A percentile compares a stretch with the other conserved stretches of the same genome.
These are phyloP conservation scores for Penicillium verrucosum DNA, from an alignment of 2,329 filamentous ascomycete species.

Conservation along the genomic window DNA sequence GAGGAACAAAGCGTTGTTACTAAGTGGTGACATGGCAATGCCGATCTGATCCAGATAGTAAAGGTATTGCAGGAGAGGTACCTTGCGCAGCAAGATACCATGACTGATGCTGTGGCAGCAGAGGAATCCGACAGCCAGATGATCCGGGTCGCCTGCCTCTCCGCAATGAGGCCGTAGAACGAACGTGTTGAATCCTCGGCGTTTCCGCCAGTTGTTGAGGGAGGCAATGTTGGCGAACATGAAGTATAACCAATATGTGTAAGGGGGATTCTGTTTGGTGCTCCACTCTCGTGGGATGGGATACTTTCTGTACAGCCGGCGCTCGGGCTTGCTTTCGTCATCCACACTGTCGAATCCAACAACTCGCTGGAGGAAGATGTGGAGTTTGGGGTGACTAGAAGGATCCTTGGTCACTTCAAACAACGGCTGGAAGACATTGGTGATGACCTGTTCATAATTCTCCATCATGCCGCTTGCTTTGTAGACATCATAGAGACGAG, in stretches of 20 bases:
- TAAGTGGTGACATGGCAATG: slow-evolving; percentile 98
- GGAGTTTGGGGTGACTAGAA: slow-evolving; percentile 81
- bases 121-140: slow-evolving; percentile 84
- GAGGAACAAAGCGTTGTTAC: slow-evolving; percentile 94
- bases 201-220: slow-evolving; percentile 85
- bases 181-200: slow-evolving; percentile 93
- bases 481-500: slow-evolving; percentile 92
- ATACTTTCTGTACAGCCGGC: slow-evolving; percentile 92
- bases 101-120: slow-evolving; percentile 98
- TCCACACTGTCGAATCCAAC: slow-evolving; percentile 98
- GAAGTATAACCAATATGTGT: slow-evolving; percentile 99
- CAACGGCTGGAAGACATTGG: slow-evolving; percentile 87
- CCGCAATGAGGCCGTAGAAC: slow-evolving; percentile 90
- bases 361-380: slow-evolving; percentile 90
- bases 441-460: slow-evolving; percentile 83
- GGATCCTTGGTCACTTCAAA: slow-evolving; percentile 94
- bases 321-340: slow-evolving; percentile 94
- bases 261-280: slow-evolving; percentile 92
- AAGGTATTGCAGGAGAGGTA: slow-evolving; percentile 90
- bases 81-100: slow-evolving; percentile 85
- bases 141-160: slow-evolving; percentile 94
- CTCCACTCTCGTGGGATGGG: slow-evolving; percentile 85
- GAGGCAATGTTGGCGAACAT: slow-evolving; percentile 91
- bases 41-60: slow-evolving; percentile 98
- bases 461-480: slow-evolving; percentile 83